A percentile compares a stretch with the other conserved stretches of the same genome.
Evolutionary conservation across 2,329 filamentous ascomycete species (phyloP).

Genomic region (Penicillium sp.): DNA sequence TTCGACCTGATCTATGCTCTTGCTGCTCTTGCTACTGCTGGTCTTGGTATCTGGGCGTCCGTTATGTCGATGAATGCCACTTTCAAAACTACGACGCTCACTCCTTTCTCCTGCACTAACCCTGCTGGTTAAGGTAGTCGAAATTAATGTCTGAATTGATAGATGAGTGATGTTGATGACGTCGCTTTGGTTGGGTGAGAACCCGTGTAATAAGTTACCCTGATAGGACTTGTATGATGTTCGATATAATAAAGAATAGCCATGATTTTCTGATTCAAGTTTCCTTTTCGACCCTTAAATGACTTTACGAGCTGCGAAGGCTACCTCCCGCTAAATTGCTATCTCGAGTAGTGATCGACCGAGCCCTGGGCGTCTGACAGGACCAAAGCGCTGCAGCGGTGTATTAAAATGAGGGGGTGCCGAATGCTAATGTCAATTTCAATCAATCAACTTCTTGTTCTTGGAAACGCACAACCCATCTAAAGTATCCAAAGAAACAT

Average conservation of each 20-base stretch:
- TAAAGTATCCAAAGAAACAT: too few relatives aligned
- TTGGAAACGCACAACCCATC: too few relatives aligned
- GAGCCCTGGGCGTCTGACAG: neutral
- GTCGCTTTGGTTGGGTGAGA: neutral
- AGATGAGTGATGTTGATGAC: neutral
- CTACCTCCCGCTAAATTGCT: too few relatives aligned
- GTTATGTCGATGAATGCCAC: slow-evolving; percentile 7
- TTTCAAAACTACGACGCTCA: slow-evolving; percentile 2
- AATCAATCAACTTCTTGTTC: too few relatives aligned
- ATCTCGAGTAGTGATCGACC: neutral
- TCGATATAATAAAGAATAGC: neutral
- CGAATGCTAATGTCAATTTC: neutral
- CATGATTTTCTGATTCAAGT: neutral
- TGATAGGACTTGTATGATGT: neutral
- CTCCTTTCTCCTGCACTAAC: slow-evolving; percentile 16
- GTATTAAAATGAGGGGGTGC: neutral
- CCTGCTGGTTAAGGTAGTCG: slow-evolving; percentile 9
- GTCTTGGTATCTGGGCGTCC: slow-evolving; percentile 18
- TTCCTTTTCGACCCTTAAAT: neutral
- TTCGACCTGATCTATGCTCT: slow-evolving; percentile 13
- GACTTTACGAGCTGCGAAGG: too few relatives aligned
- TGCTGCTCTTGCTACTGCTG: slow-evolving; percentile 7
- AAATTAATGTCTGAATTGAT: neutral
- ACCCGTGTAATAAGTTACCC: neutral
- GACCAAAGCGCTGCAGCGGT: neutral